phyloP scores from a whole-genome alignment of 2,329 filamentous ascomycete genomes.

The Microsporum ferrugineum region DNA sequence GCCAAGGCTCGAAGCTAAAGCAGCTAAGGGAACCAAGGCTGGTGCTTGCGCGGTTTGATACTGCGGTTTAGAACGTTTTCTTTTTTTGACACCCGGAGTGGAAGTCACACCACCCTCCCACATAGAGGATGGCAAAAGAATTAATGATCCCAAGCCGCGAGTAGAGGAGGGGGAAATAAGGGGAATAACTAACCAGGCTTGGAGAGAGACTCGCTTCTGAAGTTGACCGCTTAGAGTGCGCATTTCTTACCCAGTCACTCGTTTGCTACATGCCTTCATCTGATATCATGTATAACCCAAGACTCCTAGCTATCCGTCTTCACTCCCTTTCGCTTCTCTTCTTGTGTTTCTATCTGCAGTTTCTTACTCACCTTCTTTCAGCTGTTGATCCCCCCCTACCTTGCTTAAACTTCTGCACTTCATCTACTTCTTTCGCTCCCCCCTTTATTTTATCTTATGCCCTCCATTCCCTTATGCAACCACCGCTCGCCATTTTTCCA shows the following conservation, averaged over 20 bases:
- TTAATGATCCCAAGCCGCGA: background rate
- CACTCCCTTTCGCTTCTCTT: background rate
- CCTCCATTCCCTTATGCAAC: conserved; percentile 1
- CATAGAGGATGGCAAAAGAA: background rate
- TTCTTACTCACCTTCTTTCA: background rate
- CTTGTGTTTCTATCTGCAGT: conserved; percentile 1
- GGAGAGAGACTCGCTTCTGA: background rate
- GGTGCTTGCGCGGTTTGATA: conserved; percentile 5
- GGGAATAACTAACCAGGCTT: background rate
- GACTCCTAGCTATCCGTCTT: background rate
- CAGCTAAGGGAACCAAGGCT: background rate
- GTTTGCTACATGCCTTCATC: background rate
- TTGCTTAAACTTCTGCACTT: background rate
- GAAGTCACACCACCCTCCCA: background rate
- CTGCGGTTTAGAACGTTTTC: conserved; percentile 3
- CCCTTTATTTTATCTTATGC: conserved; percentile 1
- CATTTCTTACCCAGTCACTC: background rate
- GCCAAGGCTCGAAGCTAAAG: background rate
- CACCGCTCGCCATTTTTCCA: conserved; percentile 3
- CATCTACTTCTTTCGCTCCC: background rate
- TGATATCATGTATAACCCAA: background rate
- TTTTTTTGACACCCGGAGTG: background rate
- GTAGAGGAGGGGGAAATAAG: background rate
- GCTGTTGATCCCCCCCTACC: background rate
- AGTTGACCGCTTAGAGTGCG: background rate